Conservation (phyloP, 768 basidiomycete genomes). For the Boletus subparvulus region DNA sequence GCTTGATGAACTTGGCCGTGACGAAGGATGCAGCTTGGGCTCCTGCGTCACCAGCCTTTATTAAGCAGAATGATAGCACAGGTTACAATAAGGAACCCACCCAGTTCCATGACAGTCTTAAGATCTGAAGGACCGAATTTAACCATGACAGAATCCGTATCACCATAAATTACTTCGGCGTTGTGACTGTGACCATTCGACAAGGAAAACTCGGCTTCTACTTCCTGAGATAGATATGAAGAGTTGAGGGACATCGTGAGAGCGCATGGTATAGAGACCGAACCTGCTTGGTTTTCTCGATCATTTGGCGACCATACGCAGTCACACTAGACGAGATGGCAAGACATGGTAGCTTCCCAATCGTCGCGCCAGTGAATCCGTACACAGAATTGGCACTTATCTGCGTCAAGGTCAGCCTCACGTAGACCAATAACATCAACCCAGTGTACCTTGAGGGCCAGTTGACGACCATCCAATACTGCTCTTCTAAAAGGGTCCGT, state of each 20-base stretch:
- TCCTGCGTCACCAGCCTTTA: conserved; percentile 45
- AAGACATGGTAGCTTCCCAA: conserved; percentile 95
- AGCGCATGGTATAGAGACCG: conserved; percentile 6
- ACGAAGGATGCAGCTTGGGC: conserved; percentile 92
- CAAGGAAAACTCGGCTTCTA: conserved; percentile 82
- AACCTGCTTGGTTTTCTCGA: conserved; percentile 91
- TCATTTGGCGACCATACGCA: conserved; percentile 98
- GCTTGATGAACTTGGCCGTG: conserved; percentile 86
- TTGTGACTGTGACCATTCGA: conserved; percentile 85
- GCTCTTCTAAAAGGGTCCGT: conserved; percentile 97
- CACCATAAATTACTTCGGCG: conserved; percentile 96
- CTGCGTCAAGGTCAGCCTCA: conserved; percentile 42
- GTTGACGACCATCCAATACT: conserved; percentile 94
- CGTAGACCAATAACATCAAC: background rate
- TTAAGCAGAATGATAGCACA: background rate
- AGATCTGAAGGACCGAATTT: conserved; percentile 91
- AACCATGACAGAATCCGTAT: conserved; percentile 99
- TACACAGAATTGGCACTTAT: conserved; percentile 99
- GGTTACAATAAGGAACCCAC: conserved; percentile 41
- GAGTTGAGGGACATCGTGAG: background rate
- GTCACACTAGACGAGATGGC: conserved; percentile 95
- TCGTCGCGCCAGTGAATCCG: conserved; percentile 96
- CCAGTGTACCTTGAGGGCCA: conserved; percentile 80
- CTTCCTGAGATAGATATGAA: conserved; percentile 49
- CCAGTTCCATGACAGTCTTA: conserved; percentile 83